Percentiles rank a stretch among this genome's conserved stretches.
Evolutionary conservation across 2,329 filamentous ascomycete genomes (phyloP).

Genomic region (Magnaporthiopsis incrustans): DNA sequence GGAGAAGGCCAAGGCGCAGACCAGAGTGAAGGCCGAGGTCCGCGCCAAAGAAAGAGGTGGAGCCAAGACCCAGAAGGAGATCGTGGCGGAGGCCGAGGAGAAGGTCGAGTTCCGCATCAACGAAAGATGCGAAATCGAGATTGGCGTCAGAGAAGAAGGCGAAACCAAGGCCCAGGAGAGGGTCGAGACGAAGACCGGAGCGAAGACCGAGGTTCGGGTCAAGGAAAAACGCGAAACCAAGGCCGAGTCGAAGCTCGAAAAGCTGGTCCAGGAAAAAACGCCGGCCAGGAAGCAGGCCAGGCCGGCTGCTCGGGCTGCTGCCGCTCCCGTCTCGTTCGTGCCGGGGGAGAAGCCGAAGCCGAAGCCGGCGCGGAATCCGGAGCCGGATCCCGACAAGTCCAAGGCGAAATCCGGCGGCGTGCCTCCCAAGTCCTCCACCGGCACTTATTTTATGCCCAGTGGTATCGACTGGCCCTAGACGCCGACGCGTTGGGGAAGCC

Average conservation of each 20-base stretch:
- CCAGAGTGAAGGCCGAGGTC: no score
- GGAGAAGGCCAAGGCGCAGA: no score
- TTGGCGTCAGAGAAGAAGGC: no score
- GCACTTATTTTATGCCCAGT: neutral
- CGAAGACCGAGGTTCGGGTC: neutral
- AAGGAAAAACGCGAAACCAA: neutral
- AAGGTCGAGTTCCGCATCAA: no score
- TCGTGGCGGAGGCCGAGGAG: no score
- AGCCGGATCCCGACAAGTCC: neutral
- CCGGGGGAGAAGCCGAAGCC: neutral
- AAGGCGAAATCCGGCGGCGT: neutral
- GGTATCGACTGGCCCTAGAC: neutral
- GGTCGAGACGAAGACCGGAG: neutral
- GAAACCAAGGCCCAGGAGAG: neutral
- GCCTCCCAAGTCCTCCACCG: neutral
- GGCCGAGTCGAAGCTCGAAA: neutral
- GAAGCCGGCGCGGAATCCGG: neutral
- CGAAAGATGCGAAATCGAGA: no score
- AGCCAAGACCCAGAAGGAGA: no score
- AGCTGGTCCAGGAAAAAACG: neutral
- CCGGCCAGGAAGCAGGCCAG: neutral
- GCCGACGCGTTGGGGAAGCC: no score
- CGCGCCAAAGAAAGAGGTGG: no score
- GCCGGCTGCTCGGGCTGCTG: no score
- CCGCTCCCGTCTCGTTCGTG: neutral